A percentile compares a stretch with the other conserved stretches of the same genome.
Conservation (phyloP, 192 early-diverging fungal species). For the Mycoemilia scoparia region DNA sequence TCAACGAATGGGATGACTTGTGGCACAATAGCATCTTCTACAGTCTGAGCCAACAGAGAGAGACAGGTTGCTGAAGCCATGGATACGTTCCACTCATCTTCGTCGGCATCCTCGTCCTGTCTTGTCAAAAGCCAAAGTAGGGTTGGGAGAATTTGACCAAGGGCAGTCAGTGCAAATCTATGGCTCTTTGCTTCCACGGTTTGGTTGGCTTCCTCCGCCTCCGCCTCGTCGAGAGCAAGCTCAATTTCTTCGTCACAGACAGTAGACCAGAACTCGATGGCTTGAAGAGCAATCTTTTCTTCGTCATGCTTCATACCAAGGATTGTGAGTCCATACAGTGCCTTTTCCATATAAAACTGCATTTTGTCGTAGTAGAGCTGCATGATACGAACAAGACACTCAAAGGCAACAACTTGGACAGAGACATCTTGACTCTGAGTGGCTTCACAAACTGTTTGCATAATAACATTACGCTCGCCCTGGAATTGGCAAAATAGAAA, state of each 20-base stretch:
- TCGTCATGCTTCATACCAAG: constrained; percentile 80
- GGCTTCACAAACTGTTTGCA: constrained; percentile 96
- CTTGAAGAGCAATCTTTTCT: constrained; percentile 82
- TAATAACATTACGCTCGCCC: constrained; percentile 93
- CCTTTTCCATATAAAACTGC: constrained; percentile 93
- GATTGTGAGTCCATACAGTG: constrained; percentile 79
- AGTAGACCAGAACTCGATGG: constrained; percentile 99
- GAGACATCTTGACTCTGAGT: constrained; percentile 56
- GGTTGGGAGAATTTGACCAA: constrained; percentile 66
- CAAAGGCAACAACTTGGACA: constrained; percentile 76
- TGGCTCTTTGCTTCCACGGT: constrained; percentile 32
- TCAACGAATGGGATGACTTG: constrained; percentile 83
- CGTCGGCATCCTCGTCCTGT: constrained; percentile 95
- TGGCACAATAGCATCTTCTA: constrained; percentile 61
- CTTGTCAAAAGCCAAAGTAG: constrained; percentile 81
- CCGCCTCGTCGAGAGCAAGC: constrained; percentile 36
- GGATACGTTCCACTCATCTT: constrained; percentile 96
- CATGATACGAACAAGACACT: constrained; percentile 95
- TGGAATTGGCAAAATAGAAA: too few species aligned
- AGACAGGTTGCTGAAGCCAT: constrained; percentile 98
- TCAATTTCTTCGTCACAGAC: constrained; percentile 91
- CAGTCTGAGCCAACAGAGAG: constrained; percentile 64
- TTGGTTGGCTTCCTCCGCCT: constrained; percentile 34
- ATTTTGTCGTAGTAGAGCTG: constrained; percentile 93
- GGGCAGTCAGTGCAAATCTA: constrained; percentile 61